A percentile compares a stretch with the other conserved stretches of the same genome.
Conservation (phyloP, 2,329 filamentous ascomycete genomes). For the Sporothrix humicola region DNA sequence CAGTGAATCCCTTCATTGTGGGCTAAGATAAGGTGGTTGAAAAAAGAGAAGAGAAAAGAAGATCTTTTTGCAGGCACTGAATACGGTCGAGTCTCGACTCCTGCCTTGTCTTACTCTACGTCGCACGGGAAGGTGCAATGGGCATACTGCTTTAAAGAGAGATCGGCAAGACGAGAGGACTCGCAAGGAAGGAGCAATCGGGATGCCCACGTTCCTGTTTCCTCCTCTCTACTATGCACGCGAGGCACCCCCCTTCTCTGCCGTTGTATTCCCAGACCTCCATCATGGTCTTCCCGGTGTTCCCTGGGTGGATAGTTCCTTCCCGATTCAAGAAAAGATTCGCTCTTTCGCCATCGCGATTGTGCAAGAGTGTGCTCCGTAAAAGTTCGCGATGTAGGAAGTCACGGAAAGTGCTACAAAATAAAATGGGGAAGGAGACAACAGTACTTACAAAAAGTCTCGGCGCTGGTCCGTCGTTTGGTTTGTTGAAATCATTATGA, state of each 20-base stretch:
- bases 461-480: not conserved
- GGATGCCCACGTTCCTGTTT: slow-evolving; percentile 13
- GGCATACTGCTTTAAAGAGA: not conserved
- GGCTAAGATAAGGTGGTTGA: not conserved
- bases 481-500: not conserved
- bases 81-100: not conserved
- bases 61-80: not conserved
- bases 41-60: not conserved
- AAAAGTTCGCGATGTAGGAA: not conserved
- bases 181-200: not conserved
- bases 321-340: not conserved
- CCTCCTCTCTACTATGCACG: not conserved
- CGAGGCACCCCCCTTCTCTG: no score
- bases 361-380: no score
- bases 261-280: no score
- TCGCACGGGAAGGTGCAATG: not conserved
- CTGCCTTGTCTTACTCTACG: not conserved
- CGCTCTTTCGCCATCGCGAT: not conserved
- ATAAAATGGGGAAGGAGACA: not conserved
- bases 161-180: not conserved
- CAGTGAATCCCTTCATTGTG: slow-evolving; percentile 25
- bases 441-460: not conserved
- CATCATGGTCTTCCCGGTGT: no score
- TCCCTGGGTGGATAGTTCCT: not conserved
- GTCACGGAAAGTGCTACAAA: not conserved